A percentile compares a stretch with the other conserved stretches of the same genome.
These are phyloP conservation scores for Diospyros kaki DNA, from an alignment of 148 eudicot species.

Conservation along the genomic window DNA sequence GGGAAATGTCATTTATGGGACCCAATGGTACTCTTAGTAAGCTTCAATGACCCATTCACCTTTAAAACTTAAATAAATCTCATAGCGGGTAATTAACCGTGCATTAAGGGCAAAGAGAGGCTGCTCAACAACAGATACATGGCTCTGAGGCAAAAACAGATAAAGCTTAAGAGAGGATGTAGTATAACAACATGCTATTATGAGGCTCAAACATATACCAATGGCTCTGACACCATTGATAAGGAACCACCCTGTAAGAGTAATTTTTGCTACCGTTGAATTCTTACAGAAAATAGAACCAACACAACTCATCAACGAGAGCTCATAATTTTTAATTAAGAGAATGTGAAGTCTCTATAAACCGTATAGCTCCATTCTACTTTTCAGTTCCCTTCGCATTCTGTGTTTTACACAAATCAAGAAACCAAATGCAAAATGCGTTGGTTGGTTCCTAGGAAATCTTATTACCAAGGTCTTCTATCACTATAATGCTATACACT, in stretches of 20 bases:
- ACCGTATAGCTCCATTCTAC: background rate
- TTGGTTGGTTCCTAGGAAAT: background rate
- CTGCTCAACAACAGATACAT: no score
- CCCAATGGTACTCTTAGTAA: no score
- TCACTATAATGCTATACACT: constrained; percentile 7
- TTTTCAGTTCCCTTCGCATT: background rate
- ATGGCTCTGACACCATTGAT: background rate
- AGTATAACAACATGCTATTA: background rate
- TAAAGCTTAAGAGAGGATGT: no score
- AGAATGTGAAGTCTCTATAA: background rate
- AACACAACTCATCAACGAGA: background rate
- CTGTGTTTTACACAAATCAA: background rate
- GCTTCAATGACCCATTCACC: no score
- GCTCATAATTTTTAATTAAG: background rate
- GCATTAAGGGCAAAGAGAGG: no score
- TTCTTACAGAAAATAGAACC: background rate
- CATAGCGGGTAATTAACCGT: no score
- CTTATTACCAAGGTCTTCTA: background rate
- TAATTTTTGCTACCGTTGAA: background rate
- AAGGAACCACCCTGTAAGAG: background rate
- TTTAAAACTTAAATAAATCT: no score
- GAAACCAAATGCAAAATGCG: constrained; percentile 7
- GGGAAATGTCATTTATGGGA: no score
- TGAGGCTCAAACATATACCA: background rate
- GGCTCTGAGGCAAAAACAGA: no score